Evolutionary conservation across 768 basidiomycete genomes (phyloP).

Genomic region (Lactarius tabidus): DNA sequence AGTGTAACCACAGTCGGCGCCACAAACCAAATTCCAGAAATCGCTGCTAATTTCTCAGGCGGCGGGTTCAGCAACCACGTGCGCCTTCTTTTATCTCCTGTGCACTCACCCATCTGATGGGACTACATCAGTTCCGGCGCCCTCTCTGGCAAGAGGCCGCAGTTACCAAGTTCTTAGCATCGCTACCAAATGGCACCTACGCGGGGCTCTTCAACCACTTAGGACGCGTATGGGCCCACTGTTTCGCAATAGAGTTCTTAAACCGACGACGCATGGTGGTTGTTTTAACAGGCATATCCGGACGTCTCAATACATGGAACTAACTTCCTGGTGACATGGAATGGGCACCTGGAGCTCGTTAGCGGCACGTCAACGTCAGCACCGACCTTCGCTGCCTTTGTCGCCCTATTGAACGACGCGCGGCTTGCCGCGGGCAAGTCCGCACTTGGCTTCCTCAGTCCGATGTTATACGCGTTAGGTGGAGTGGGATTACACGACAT

Average conservation of each 20-base stretch:
- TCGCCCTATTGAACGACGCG: slow-evolving; percentile 50
- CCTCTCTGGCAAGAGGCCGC: too few relatives aligned
- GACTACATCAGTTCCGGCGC: slow-evolving; percentile 40
- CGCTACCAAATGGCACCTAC: too few relatives aligned
- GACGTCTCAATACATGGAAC: slow-evolving; percentile 61
- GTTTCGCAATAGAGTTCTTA: neutral
- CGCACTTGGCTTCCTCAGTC: slow-evolving; percentile 39
- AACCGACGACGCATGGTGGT: neutral
- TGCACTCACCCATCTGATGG: slow-evolving; percentile 24
- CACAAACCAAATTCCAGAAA: slow-evolving; percentile 56
- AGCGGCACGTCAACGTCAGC: slow-evolving; percentile 63
- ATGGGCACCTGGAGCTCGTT: neutral
- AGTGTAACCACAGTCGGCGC: slow-evolving; percentile 77
- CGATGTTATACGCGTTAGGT: slow-evolving; percentile 33
- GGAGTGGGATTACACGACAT: slow-evolving; percentile 35
- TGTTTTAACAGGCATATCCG: slow-evolving; percentile 45
- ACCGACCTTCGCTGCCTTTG: slow-evolving; percentile 60
- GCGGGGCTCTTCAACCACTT: too few relatives aligned
- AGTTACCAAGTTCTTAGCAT: too few relatives aligned
- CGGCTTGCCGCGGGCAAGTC: slow-evolving; percentile 31
- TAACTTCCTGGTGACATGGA: slow-evolving; percentile 44
- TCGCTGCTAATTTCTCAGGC: slow-evolving; percentile 57
- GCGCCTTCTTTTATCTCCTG: slow-evolving; percentile 24
- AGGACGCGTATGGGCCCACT: too few relatives aligned
- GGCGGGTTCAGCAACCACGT: slow-evolving; percentile 75